Percentiles rank a stretch among this genome's conserved stretches.
Conservation (phyloP, 2,329 filamentous ascomycete genomes). For the Decorospora gaudefroyi region DNA sequence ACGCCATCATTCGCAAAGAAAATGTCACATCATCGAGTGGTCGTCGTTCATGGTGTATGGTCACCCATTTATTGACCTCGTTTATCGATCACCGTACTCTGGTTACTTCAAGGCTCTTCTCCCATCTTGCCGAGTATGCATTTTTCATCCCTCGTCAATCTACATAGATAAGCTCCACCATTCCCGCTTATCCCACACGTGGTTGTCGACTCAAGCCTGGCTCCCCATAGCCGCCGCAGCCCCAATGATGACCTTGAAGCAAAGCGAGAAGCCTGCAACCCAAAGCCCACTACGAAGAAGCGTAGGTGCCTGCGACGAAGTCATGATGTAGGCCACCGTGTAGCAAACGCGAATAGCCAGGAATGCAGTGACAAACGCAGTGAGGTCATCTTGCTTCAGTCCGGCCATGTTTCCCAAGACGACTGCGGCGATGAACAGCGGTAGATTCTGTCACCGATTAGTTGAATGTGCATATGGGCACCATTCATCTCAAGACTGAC, state of each 20-base stretch:
- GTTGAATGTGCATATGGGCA: not conserved
- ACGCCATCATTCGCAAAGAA: constrained; percentile 1
- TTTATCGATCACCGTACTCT: too few relatives aligned
- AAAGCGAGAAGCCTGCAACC: constrained; percentile 25
- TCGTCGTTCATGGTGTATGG: not conserved
- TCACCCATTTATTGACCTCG: constrained; percentile 1
- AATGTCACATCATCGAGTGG: constrained; percentile 3
- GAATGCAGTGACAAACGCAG: constrained; percentile 45
- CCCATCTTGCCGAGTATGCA: too few relatives aligned
- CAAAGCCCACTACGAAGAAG: constrained; percentile 28
- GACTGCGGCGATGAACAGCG: constrained; percentile 52
- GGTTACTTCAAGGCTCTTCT: too few relatives aligned
- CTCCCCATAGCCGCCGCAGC: constrained; percentile 30
- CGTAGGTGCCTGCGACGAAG: constrained; percentile 29
- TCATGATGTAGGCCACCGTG: constrained; percentile 46
- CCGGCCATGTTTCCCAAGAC: constrained; percentile 51
- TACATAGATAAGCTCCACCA: not conserved
- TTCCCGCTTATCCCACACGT: not conserved
- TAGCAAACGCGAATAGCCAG: constrained; percentile 47
- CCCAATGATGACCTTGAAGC: constrained; percentile 28
- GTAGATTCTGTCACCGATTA: constrained; percentile 44
- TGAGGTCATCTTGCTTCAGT: constrained; percentile 40
- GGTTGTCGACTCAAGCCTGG: not conserved
- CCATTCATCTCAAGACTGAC: constrained; percentile 2
- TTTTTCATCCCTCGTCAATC: too few relatives aligned